Percentiles rank a stretch among this genome's conserved stretches.
Conservation (phyloP, 2,329 filamentous ascomycete species). For the Knufia petricola region DNA sequence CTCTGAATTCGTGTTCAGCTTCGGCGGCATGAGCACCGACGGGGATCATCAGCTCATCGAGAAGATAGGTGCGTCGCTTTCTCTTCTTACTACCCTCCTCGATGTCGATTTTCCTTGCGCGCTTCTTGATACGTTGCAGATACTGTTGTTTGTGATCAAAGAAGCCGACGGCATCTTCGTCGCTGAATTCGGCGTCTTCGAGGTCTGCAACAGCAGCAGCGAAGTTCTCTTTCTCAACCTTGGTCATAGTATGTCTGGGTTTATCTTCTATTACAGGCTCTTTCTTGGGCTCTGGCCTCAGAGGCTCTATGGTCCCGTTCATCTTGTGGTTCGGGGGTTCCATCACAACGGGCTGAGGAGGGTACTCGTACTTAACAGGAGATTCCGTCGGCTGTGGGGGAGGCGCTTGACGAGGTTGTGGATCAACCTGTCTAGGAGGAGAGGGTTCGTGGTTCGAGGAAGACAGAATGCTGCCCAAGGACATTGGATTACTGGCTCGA, state of each 20-base stretch:
- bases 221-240: slow-evolving; percentile 60
- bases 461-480: slow-evolving; percentile 78
- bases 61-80: slow-evolving; percentile 42
- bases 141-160: slow-evolving; percentile 45
- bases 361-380: slow-evolving; percentile 26
- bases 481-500: slow-evolving; percentile 79
- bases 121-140: slow-evolving; percentile 51
- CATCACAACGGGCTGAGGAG: slow-evolving; percentile 19
- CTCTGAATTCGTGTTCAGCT: slow-evolving; percentile 66
- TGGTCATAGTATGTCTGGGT: slow-evolving; percentile 45
- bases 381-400: slow-evolving; percentile 22
- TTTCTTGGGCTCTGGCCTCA: slow-evolving; percentile 40
- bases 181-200: slow-evolving; percentile 47
- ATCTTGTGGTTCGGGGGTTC: slow-evolving; percentile 15
- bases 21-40: slow-evolving; percentile 33
- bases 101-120: slow-evolving; percentile 55
- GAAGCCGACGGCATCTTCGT: slow-evolving; percentile 46
- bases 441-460: slow-evolving; percentile 24
- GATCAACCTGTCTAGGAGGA: slow-evolving; percentile 17
- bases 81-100: slow-evolving; percentile 52
- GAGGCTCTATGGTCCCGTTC: slow-evolving; percentile 10
- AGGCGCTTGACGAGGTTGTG: slow-evolving; percentile 22
- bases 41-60: slow-evolving; percentile 20
- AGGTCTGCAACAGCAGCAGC: slow-evolving; percentile 54
- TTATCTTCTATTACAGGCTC: slow-evolving; percentile 50